Evolutionary conservation across 352 stramenopile genomes (phyloP).

Genomic region (Globisporangium rhizosaccharum): DNA sequence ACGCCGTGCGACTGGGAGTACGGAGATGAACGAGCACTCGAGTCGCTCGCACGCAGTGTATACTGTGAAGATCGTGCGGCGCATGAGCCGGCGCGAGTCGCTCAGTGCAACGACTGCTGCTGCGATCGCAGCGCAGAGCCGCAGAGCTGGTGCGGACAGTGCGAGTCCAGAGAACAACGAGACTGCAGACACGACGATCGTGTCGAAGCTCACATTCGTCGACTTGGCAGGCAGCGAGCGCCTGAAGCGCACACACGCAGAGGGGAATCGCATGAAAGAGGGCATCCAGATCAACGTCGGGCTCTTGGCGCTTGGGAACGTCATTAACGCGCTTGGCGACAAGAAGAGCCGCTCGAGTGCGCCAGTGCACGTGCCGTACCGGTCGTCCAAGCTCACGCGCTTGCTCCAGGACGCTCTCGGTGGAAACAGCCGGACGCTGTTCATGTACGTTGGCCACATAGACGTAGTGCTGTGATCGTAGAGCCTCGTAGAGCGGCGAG

Average conservation of each 20-base stretch:
- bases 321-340: conserved; percentile 84
- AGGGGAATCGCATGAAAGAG: conserved; percentile 85
- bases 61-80: conserved; percentile 78
- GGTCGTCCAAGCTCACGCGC: conserved; percentile 77
- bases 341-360: conserved; percentile 41
- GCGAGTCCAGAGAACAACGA: background rate
- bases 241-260: conserved; percentile 81
- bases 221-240: conserved; percentile 82
- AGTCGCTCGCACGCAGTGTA: conserved; percentile 86
- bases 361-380: conserved; percentile 70
- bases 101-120: conserved; percentile 5
- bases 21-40: conserved; percentile 85
- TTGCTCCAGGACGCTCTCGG: conserved; percentile 82
- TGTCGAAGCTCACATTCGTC: conserved; percentile 86
- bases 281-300: conserved; percentile 88
- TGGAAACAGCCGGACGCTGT: conserved; percentile 85
- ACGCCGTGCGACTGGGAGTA: conserved; percentile 76
- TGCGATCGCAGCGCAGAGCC: background rate
- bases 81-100: conserved; percentile 25
- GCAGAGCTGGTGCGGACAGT: background rate
- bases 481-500: background rate
- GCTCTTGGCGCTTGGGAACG: conserved; percentile 77
- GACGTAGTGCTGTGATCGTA: too few relatives aligned
- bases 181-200: conserved; percentile 28
- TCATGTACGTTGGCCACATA: conserved; percentile 51